Evolutionary conservation across 306 rosid species (phyloP).

Genomic region (Acacia confusa): DNA sequence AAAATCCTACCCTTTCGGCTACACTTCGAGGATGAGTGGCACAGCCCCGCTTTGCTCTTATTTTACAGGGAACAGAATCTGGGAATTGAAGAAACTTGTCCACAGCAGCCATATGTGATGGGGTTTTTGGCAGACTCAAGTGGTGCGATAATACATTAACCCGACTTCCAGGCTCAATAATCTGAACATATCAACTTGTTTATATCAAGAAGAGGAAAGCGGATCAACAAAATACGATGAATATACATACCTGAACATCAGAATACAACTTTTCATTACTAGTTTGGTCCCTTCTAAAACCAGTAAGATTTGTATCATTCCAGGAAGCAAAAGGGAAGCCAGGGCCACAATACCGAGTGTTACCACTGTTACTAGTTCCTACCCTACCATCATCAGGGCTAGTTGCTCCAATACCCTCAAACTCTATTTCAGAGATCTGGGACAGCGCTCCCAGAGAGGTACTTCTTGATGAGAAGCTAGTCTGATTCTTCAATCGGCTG

Average conservation of each 20-base stretch:
- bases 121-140: conserved; percentile 75
- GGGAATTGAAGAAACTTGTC: conserved; percentile 80
- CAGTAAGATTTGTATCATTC: conserved; percentile 46
- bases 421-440: conserved; percentile 44
- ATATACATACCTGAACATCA: conserved; percentile 51
- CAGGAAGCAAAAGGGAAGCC: conserved; percentile 56
- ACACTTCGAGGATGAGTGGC: conserved; percentile 99
- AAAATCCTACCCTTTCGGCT: conserved; percentile 77
- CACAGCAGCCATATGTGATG: conserved; percentile 57
- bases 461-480: conserved; percentile 58
- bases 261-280: conserved; percentile 42
- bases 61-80: conserved; percentile 90
- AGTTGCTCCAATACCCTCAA: conserved; percentile 38
- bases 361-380: conserved; percentile 29
- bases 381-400: conserved; percentile 44
- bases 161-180: conserved; percentile 60
- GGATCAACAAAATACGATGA: conserved; percentile 10
- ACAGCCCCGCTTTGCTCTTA: conserved; percentile 93
- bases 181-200: conserved; percentile 41
- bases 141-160: conserved; percentile 65
- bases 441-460: conserved; percentile 56
- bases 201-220: conserved; percentile 5
- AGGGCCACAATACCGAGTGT: conserved; percentile 38
- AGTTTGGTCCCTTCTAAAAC: conserved; percentile 49
- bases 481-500: conserved; percentile 56